These are phyloP conservation scores for Malus hybrid DNA, from an alignment of 331 rosid genomes.

Conservation along the genomic window DNA sequence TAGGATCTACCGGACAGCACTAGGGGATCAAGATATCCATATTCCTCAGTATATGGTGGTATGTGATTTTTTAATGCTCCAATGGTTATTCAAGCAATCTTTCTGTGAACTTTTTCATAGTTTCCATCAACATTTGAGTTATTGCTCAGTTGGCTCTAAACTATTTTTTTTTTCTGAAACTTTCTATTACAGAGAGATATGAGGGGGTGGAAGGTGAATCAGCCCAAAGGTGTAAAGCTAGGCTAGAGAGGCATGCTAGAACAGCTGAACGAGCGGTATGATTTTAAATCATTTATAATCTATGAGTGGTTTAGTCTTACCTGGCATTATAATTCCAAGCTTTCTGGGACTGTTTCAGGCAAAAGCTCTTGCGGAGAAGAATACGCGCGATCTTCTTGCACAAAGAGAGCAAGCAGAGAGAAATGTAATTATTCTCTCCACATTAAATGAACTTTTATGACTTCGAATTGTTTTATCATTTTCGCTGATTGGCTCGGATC, in stretches of 20 bases:
- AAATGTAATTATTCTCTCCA: constrained; percentile 37
- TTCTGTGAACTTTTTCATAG: constrained; percentile 10
- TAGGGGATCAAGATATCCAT: constrained; percentile 37
- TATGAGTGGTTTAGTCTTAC: not conserved
- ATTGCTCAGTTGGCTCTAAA: constrained; percentile 14
- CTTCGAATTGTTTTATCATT: constrained; percentile 1
- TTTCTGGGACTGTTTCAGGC: constrained; percentile 56
- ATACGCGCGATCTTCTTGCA: constrained; percentile 76
- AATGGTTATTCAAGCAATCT: not conserved
- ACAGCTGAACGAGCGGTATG: constrained; percentile 89
- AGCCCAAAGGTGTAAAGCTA: constrained; percentile 86
- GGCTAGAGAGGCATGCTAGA: constrained; percentile 83
- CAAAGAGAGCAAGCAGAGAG: constrained; percentile 92
- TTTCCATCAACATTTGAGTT: constrained; percentile 6
- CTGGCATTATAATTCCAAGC: constrained; percentile 8
- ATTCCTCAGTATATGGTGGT: constrained; percentile 53
- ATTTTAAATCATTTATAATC: constrained; percentile 9
- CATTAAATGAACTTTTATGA: constrained; percentile 1
- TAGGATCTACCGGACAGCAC: constrained; percentile 53
- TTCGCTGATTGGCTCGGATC: constrained; percentile 13
- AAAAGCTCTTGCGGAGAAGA: constrained; percentile 86
- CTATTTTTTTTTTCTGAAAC: constrained; percentile 21
- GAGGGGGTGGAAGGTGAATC: constrained; percentile 75
- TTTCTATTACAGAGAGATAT: constrained; percentile 47
- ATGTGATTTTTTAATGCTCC: constrained; percentile 17